Evolutionary conservation across 164 flowering plant species (phyloP).

Genomic region (Vitis vinifera): ASM3070453v1 NC_081808.1:18080501-18081000

Average conservation of each 20-base stretch:
- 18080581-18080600: slow-evolving; percentile 6
- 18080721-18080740: slow-evolving; percentile 39
- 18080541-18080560: slow-evolving; percentile 33
- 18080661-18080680: slow-evolving; percentile 62
- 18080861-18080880: slow-evolving; percentile 43
- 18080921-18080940: slow-evolving; percentile 34
- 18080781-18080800: slow-evolving; percentile 55
- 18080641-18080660: slow-evolving; percentile 25
- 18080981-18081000: slow-evolving; percentile 62
- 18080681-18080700: slow-evolving; percentile 48
- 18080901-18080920: slow-evolving; percentile 59
- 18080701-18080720: slow-evolving; percentile 52
- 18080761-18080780: slow-evolving; percentile 54
- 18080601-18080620: neutral
- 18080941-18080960: slow-evolving; percentile 37
- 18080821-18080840: slow-evolving; percentile 56
- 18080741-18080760: slow-evolving; percentile 36
- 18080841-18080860: slow-evolving; percentile 42
- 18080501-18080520: slow-evolving; percentile 24
- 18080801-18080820: slow-evolving; percentile 49
- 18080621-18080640: neutral
- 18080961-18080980: slow-evolving; percentile 71
- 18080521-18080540: slow-evolving; percentile 32
- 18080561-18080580: slow-evolving; percentile 20
- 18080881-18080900: slow-evolving; percentile 79